A percentile compares a stretch with the other conserved stretches of the same genome.
Conservation (phyloP, 352 stramenopile species). For the Phytophthora pini region DNA sequence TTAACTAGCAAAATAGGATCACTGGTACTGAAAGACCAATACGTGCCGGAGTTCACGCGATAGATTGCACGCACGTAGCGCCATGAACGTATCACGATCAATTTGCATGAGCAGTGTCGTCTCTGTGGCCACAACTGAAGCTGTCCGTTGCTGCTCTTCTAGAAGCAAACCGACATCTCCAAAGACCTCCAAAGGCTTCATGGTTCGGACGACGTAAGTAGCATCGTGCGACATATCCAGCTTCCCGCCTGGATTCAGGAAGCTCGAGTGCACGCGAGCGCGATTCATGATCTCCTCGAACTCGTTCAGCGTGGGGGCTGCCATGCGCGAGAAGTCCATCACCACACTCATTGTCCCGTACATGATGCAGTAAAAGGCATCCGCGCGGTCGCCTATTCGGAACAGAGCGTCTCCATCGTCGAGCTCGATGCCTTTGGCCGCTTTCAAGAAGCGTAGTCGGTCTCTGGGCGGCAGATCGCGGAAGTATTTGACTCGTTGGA, state of each 20-base stretch:
- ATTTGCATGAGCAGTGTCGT: conserved; percentile 78
- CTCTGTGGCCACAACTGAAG: conserved; percentile 71
- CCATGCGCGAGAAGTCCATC: conserved; percentile 74
- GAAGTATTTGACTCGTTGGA: conserved; percentile 73
- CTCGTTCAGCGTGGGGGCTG: conserved; percentile 67
- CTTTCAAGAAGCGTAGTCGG: conserved; percentile 65
- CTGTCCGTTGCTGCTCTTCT: conserved; percentile 63
- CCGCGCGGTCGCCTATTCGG: conserved; percentile 68
- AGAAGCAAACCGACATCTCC: conserved; percentile 71
- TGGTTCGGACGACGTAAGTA: conserved; percentile 66
- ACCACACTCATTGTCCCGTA: conserved; percentile 78
- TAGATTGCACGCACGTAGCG: conserved; percentile 60
- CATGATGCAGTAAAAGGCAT: conserved; percentile 83
- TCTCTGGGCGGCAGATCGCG: conserved; percentile 58
- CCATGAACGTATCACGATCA: conserved; percentile 66
- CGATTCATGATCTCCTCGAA: conserved; percentile 81
- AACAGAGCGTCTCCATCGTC: conserved; percentile 72
- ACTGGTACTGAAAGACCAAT: neutral
- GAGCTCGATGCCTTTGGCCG: conserved; percentile 70
- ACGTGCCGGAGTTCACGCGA: conserved; percentile 62
- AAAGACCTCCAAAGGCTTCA: conserved; percentile 78
- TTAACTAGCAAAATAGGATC: neutral
- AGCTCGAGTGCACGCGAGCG: conserved; percentile 69
- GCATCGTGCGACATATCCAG: conserved; percentile 50
- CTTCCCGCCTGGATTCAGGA: conserved; percentile 62